Base-by-base conservation (phyloP, 169 alveolate species). In the Plasmodium sp. region DNA sequence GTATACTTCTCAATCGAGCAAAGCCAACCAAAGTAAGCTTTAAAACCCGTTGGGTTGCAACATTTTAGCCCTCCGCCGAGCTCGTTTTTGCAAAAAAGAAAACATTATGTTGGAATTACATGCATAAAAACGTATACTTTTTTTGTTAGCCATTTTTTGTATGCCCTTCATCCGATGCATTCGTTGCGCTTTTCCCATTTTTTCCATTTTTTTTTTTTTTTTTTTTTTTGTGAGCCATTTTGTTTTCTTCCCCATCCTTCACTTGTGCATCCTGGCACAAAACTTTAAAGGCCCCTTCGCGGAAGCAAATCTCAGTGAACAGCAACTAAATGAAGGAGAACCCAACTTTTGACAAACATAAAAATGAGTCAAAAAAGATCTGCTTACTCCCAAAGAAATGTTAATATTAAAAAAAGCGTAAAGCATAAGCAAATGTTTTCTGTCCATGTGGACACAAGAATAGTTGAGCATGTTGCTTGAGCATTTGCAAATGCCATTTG, bases 381-480 rank as follows among this genome's bases (percentile, higher is more conserved):
- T 81, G 62, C 90, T n/a, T 88, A 80, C 79, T 88, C 88, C 31
- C 71, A 80, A 56, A 88, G 94, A 88, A 81, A 88, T 12, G 94
- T 88, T 88, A 88, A 39, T 56, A 22, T 67, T 77, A 83, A 18
- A 18, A 18, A 73, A 84, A 31, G 39, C 92, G 51, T 83, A 36
- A 45, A 81, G 67, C 27, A 81, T 22, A 81, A 31, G 31, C 79
- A 58, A 51, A 83, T 41, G 39, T 10, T 5, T 22, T 18, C 77
- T 83, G 39, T 22, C 91, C 77, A 83, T 31, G 31, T 58, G 81
- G 18, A 51, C 62, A 51, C 27, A 51, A 51, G 6, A 54, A 62
- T 67, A 31, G 27, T 10, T 67, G 77, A 22, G 77, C 39, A 22
- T 27, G 77, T 67, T 67, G n/a, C 34, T 22, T 67, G 77, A 22